Percentiles rank a stretch among this genome's conserved stretches.
These are phyloP conservation scores for Xylariaceae sp. DNA, from an alignment of 2,329 filamentous ascomycete species.

Conservation along the genomic window DNA sequence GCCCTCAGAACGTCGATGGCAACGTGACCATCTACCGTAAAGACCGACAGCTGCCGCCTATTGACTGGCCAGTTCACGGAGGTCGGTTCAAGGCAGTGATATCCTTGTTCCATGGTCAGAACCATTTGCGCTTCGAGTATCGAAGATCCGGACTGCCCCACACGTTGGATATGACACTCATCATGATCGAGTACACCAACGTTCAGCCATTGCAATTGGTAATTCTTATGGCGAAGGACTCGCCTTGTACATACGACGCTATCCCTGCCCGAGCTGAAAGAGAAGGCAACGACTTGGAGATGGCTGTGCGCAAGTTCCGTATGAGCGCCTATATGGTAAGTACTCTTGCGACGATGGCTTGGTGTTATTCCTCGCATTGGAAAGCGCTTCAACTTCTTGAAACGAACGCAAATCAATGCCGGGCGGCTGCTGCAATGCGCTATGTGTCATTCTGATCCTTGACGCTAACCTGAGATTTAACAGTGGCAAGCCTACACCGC, in stretches of 20 bases:
- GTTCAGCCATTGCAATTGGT: conserved; percentile 85
- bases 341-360: no score
- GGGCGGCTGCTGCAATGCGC: no score
- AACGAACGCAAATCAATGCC: no score
- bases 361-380: no score
- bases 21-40: conserved; percentile 75
- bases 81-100: conserved; percentile 91
- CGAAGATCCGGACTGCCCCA: conserved; percentile 71
- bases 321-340: conserved; percentile 72
- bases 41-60: conserved; percentile 80
- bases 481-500: conserved; percentile 96
- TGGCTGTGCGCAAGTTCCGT: conserved; percentile 83
- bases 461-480: conserved; percentile 2
- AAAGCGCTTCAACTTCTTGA: no score
- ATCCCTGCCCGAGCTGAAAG: conserved; percentile 70
- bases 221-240: conserved; percentile 85
- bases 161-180: conserved; percentile 75
- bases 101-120: conserved; percentile 87
- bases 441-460: no score
- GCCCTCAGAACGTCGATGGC: conserved; percentile 70
- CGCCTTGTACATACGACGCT: conserved; percentile 79
- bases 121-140: conserved; percentile 85
- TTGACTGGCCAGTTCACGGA: conserved; percentile 81
- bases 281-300: conserved; percentile 79
- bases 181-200: conserved; percentile 78